Evolutionary conservation across 306 rosid species (phyloP).

Genomic region (Cyamopsis tetragonoloba): DNA sequence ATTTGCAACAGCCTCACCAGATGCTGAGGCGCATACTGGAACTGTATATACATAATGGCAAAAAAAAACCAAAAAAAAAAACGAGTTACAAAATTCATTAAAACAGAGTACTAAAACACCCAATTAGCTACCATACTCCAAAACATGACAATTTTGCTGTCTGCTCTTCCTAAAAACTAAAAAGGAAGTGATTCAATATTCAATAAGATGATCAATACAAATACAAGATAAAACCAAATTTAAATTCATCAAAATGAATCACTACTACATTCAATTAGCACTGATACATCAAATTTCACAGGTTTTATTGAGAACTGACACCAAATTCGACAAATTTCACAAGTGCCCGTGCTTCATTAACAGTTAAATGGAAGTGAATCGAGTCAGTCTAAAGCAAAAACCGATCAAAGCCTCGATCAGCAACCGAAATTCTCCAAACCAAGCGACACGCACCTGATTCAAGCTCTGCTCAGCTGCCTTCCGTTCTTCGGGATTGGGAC

Average conservation of each 20-base stretch:
- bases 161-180: not conserved
- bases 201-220: not conserved
- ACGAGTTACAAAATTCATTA: not conserved
- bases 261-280: not conserved
- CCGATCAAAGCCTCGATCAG: conserved; percentile 9
- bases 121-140: not conserved
- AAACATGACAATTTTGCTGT: not conserved
- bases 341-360: not conserved
- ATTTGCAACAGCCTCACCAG: conserved; percentile 86
- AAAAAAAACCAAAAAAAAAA: not conserved
- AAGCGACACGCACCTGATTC: conserved; percentile 57
- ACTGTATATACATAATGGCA: conserved; percentile 37
- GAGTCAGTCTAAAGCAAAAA: not conserved
- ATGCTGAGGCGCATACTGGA: conserved; percentile 90
- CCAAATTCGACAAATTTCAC: not conserved
- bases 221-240: not conserved
- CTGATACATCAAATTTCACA: not conserved
- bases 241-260: not conserved
- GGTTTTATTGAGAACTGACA: not conserved
- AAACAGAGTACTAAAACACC: not conserved
- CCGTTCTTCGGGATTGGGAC: conserved; percentile 86
- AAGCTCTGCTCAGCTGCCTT: conserved; percentile 91
- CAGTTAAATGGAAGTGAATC: not conserved
- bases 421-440: not conserved
- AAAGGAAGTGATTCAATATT: not conserved